Evolutionary conservation across 2,329 filamentous ascomycete genomes (phyloP).

Genomic region (Shiraia bambusicola): DNA sequence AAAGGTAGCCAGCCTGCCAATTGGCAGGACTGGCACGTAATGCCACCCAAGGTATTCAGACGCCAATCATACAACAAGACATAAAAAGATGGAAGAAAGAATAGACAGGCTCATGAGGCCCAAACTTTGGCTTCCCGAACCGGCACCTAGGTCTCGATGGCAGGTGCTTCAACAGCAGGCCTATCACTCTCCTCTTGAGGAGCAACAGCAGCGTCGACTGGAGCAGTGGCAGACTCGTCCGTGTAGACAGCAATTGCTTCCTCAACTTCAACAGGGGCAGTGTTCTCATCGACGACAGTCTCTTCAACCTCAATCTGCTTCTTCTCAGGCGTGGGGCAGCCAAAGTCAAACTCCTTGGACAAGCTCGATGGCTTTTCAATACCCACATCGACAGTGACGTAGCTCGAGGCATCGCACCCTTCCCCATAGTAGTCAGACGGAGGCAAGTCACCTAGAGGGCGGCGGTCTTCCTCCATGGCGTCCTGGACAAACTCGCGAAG

Average conservation of each 20-base stretch:
- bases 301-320: constrained; percentile 4
- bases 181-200: too few species aligned
- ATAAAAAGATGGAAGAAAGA: too few species aligned
- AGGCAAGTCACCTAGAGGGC: constrained; percentile 39
- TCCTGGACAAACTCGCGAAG: constrained; percentile 35
- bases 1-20: too few species aligned
- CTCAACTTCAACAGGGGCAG: background rate
- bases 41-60: too few species aligned
- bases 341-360: constrained; percentile 38
- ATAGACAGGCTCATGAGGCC: too few species aligned
- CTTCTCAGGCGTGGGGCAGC: constrained; percentile 15
- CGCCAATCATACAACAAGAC: too few species aligned
- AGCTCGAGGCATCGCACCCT: constrained; percentile 38
- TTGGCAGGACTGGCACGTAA: too few species aligned
- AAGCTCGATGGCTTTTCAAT: constrained; percentile 40
- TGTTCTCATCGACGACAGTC: background rate
- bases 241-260: background rate
- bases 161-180: too few species aligned
- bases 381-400: constrained; percentile 40
- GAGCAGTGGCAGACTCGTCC: too few species aligned
- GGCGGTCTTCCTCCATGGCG: constrained; percentile 45
- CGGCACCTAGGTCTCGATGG: too few species aligned
- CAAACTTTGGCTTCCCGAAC: too few species aligned
- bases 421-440: constrained; percentile 44
- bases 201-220: too few species aligned